phyloP scores from a whole-genome alignment of 2,329 filamentous ascomycete species.

The Exophiala spinifera region DNA sequence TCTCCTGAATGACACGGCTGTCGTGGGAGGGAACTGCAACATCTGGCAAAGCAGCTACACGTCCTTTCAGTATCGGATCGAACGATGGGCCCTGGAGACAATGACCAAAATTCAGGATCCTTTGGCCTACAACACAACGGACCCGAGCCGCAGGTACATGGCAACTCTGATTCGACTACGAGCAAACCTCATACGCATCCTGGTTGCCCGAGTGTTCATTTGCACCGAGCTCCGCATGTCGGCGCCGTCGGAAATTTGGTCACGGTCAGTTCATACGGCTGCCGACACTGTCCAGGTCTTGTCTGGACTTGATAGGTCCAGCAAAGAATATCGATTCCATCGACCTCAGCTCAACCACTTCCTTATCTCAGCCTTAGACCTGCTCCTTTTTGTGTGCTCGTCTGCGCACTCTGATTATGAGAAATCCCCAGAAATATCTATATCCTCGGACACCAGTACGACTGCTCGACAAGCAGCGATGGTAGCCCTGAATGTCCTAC shows the following conservation, averaged over 20 bases:
- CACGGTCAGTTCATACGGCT: slow-evolving; percentile 1
- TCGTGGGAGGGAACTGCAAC: neutral
- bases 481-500: slow-evolving; percentile 6
- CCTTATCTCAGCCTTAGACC: slow-evolving; percentile 7
- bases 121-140: neutral
- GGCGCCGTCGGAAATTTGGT: slow-evolving; percentile 9
- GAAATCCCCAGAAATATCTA: neutral
- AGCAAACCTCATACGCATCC: slow-evolving; percentile 5
- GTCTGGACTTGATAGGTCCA: neutral
- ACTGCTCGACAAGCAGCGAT: slow-evolving; percentile 4
- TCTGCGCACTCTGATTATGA: neutral
- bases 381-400: slow-evolving; percentile 7
- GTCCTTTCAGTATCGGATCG: slow-evolving; percentile 7
- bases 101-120: neutral
- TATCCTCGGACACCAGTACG: neutral
- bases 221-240: slow-evolving; percentile 6
- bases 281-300: slow-evolving; percentile 8
- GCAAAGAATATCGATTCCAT: slow-evolving; percentile 7
- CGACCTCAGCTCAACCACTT: slow-evolving; percentile 10
- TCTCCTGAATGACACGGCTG: slow-evolving; percentile 7
- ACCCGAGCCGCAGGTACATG: neutral
- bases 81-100: slow-evolving; percentile 3
- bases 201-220: slow-evolving; percentile 8
- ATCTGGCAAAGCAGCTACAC: slow-evolving; percentile 9
- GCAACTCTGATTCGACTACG: slow-evolving; percentile 5